These are phyloP conservation scores for Solanum appendiculatum DNA, from an alignment of 257 asterid species.

Conservation along the genomic window DNA sequence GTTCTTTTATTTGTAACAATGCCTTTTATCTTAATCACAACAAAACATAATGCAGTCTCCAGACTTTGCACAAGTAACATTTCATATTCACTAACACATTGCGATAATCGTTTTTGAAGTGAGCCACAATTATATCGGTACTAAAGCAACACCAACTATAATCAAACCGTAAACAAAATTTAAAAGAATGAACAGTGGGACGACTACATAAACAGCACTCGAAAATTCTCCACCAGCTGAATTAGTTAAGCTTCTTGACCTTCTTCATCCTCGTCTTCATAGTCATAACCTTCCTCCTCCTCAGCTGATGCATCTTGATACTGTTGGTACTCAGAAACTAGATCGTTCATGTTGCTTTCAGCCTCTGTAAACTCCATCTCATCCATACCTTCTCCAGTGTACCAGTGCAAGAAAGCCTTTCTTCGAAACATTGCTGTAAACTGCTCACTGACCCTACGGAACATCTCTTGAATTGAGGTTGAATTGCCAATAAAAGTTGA, in stretches of 20 bases:
- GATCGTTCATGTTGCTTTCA: conserved; percentile 72
- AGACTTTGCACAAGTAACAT: neutral
- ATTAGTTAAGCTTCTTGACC: conserved; percentile 25
- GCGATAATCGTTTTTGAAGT: neutral
- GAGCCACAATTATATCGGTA: neutral
- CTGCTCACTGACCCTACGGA: conserved; percentile 55
- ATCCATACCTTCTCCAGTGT: conserved; percentile 64
- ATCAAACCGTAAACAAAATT: neutral
- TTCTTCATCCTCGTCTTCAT: conserved; percentile 54
- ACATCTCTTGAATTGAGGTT: conserved; percentile 60
- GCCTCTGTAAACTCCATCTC: conserved; percentile 68
- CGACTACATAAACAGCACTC: neutral
- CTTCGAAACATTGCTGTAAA: conserved; percentile 69
- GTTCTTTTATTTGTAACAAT: neutral
- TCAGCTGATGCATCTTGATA: conserved; percentile 77
- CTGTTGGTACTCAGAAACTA: conserved; percentile 76
- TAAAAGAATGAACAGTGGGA: neutral
- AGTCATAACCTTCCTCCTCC: conserved; percentile 59
- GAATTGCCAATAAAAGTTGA: conserved; percentile 62
- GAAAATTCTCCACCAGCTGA: neutral
- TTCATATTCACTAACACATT: neutral
- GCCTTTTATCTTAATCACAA: neutral
- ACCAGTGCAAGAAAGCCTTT: conserved; percentile 69
- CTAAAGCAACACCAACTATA: neutral
- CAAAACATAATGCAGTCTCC: neutral